Base-by-base conservation (phyloP, 257 asterid species). In the Cynanchum wilfordii region DNA sequence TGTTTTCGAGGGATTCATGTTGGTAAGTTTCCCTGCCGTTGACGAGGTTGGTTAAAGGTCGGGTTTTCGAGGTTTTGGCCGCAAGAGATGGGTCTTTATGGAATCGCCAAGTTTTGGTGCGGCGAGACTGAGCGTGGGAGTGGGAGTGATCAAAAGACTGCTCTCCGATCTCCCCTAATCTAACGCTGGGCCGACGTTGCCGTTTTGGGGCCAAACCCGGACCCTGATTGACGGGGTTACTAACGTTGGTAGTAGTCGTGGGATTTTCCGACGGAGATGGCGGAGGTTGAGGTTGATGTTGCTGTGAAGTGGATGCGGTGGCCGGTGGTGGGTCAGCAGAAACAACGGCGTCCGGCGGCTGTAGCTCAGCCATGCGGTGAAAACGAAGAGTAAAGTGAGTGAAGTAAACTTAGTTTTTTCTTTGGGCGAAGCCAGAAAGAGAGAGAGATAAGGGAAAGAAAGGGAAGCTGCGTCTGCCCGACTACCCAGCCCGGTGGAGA, bases 181-280 rank as follows among this genome's bases (percentile, higher is more conserved):
- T 89, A 76, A 94, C 97, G 82, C 97, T 94, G 70, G 98, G 98
- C 25, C 98, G 95, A 79, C 98, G 96, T 85, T 91, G 98, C 12
- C 98, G 88, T 71, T 94, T 94, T 22, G 98, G 87, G 36, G 89
- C 94, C 42, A 87, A 78, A 49, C 89, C 50, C 73, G 86, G 69
- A 80, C 87, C 84, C 74, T 58, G 50, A 58, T 59, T 77, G 75
- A 25, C 68, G 74, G 66, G 42, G 51, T 73, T 69, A 42, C 58
- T 59, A 50, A 49, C 38, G 73, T 30, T 77, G 60, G 81, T 40
- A 52, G 80, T 45, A 45, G 84, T 68, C 20, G 82, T 10, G 70
- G 82, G 84, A 71, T 51, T 69, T 55, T 84, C 89, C 51, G 78
- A 20, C 24, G 87, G 87, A n/a, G 85, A 86, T 10, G 84, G 84